Evolutionary conservation across 805 yeast genomes (phyloP), one percentile per base, ranked within the genome.

Genomic region (Huiozyma sinensis): DNA sequence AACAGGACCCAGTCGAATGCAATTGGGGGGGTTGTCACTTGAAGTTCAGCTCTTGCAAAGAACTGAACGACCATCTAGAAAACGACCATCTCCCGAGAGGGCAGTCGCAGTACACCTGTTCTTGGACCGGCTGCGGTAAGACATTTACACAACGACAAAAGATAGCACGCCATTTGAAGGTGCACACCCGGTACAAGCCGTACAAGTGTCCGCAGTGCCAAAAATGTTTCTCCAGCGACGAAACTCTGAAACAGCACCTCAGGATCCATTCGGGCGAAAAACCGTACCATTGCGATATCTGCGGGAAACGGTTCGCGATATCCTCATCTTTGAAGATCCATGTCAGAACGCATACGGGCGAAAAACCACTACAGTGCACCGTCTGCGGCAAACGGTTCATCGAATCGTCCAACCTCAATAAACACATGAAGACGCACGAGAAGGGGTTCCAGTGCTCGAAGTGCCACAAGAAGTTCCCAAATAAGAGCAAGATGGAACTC

Each of bases 231-330:
- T 84, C 94, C 5, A 85, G 83, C 37, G 85, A 83, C 41, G 68
- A 81, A 31, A 82, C 83, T 72, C 68, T 92, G 38, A 72, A 73
- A 37, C 95, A 87, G 63, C 98, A 92, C 63, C 62, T 73, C 67
- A 69, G 96, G 42, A 79, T 76, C 3, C 97, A 90, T 60, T 78
- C 90, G 1, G 96, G 96, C 2, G 97, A 88, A 54, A 83, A 79
- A 56, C 97, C 97, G 1, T 88, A 72, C 60, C 62, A 61, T 43
- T 90, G 98, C 61, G 67, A 72, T 28, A 57, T 68, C 1, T 90
- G 98, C 61, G 80, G 75, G 5, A 89, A 87, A 60, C 60, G 68
- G 28, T 90, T 90, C 66, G 83, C 95, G 8, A 86, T 95, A 1
- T 75, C 84, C 29, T 80, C 92, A 4, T 81, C 92, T 11, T 68